Evolutionary conservation across 371 early-diverging fungal genomes (phyloP), one percentile per base, ranked within the genome.

Genomic region (Syncephalastrum racemosum): DNA sequence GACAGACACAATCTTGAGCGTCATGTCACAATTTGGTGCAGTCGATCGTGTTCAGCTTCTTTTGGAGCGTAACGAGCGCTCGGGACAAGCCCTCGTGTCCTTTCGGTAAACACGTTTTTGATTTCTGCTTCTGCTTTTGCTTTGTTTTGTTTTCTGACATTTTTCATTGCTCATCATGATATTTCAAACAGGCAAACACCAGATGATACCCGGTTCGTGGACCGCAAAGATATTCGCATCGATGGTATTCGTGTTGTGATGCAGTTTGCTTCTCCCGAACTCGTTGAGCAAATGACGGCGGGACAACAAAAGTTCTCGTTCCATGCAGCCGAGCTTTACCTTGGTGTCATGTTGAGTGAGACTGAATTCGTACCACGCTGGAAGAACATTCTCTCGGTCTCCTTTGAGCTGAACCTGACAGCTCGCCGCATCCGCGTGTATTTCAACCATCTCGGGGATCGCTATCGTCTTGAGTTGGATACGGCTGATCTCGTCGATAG

Each of bases 401-500:
- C 19, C 7, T 23, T 63, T 13, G 18, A 43, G 6, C 24, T 63
- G 14, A 56, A 63, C 4, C 69, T 62, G 16, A 50, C 68, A 8
- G 24, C 44, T n/a, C 60, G 67, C 13, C 53, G 50, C 2, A 47
- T 66, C 25, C 51, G 46, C 15, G 45, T 76, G 0, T 53, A 54
- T 15, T 76, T 76, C 20, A 41, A 50, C 13, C 64, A 70, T 46
- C 19, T 66, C 14, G 42, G 53, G 3, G 45, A 59, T 13, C 54
- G 62, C 0, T 72, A 72, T 18, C 58, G 55, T 7, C 16, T 72
- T 12, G 68, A 66, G 22, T 64, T 60, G 39, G 56, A 49, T 5
- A 70, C 72, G 23, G 70, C 68, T 27, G 70, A 68, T 23, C 36
- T 31, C 10, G 4, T n/a, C 10, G 63, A 54, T 23, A 54, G 60